These are phyloP conservation scores for Rosa hybrid DNA, from an alignment of 331 rosid species.

Conservation along the genomic window DNA sequence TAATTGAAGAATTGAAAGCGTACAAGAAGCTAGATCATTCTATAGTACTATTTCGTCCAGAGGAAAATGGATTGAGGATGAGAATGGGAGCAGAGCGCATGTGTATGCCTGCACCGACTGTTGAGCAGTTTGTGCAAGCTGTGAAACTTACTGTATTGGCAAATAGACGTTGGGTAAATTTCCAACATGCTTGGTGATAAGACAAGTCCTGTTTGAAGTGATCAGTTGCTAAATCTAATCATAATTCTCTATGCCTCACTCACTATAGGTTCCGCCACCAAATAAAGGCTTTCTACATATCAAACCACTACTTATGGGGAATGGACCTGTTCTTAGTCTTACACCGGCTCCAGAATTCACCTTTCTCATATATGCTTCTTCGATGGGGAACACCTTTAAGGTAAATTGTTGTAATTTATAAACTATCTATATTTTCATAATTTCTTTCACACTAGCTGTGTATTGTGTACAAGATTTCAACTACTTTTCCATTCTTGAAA, in stretches of 20 bases:
- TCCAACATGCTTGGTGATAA: neutral
- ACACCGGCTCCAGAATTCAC: constrained; percentile 17
- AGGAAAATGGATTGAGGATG: constrained; percentile 28
- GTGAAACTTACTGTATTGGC: constrained; percentile 28
- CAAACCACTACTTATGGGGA: constrained; percentile 18
- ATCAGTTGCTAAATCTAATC: neutral
- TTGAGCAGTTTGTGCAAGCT: constrained; percentile 35
- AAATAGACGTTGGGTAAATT: constrained; percentile 32
- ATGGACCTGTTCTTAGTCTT: constrained; percentile 21
- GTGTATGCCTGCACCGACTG: constrained; percentile 27
- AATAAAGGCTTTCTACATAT: constrained; percentile 23
- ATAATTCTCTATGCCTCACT: neutral
- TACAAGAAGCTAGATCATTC: constrained; percentile 11
- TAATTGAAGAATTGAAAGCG: constrained; percentile 22
- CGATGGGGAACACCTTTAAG: constrained; percentile 10
- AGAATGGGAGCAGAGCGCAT: constrained; percentile 27
- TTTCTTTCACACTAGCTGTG: neutral
- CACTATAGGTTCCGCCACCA: constrained; percentile 8
- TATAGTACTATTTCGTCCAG: constrained; percentile 4
- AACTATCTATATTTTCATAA: neutral
- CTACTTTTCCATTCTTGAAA: neutral
- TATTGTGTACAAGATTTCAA: neutral
- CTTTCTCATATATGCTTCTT: constrained; percentile 17
- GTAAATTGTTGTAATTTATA: neutral
- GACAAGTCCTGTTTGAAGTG: neutral